phyloP scores from a whole-genome alignment of 2,329 filamentous ascomycete genomes.

The Diatrype stigma region DNA sequence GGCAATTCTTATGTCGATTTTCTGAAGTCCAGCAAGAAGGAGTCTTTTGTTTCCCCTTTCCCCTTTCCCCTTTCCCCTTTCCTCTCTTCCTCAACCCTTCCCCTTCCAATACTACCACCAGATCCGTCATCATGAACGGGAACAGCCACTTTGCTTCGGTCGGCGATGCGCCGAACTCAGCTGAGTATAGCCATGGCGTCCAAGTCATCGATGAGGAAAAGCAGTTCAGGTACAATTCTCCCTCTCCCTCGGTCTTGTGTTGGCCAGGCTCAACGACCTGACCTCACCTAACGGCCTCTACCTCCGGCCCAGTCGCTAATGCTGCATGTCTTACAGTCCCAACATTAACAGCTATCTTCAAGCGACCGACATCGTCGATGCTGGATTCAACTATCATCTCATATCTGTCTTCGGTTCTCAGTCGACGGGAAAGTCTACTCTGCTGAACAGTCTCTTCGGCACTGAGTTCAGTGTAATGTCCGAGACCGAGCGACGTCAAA shows the following conservation, averaged over 20 bases:
- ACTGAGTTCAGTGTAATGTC: slow-evolving; percentile 98
- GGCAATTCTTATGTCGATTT: not conserved
- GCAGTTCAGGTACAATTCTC: slow-evolving; percentile 76
- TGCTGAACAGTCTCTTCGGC: slow-evolving; percentile 92
- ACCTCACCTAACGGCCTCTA: not conserved
- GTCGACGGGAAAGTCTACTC: slow-evolving; percentile 95
- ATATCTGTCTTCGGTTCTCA: slow-evolving; percentile 99
- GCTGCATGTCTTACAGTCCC: slow-evolving; percentile 45
- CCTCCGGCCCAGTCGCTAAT: slow-evolving; percentile 10
- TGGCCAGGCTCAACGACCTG: no score
- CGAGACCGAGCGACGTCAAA: slow-evolving; percentile 88
- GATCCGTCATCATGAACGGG: slow-evolving; percentile 62
- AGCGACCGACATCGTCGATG: slow-evolving; percentile 72
- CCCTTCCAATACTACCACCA: slow-evolving; percentile 7
- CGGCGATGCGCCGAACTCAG: slow-evolving; percentile 59
- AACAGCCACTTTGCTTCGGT: slow-evolving; percentile 79
- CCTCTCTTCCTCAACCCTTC: not conserved
- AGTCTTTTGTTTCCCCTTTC: not conserved
- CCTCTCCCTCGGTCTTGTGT: no score
- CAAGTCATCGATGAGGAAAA: slow-evolving; percentile 97
- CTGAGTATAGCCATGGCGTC: slow-evolving; percentile 85
- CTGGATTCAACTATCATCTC: slow-evolving; percentile 98
- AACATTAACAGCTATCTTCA: slow-evolving; percentile 79
- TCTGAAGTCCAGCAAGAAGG: not conserved
- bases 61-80: not conserved